Conservation (phyloP, 257 asterid genomes). For the Capsicum baccatum region DNA sequence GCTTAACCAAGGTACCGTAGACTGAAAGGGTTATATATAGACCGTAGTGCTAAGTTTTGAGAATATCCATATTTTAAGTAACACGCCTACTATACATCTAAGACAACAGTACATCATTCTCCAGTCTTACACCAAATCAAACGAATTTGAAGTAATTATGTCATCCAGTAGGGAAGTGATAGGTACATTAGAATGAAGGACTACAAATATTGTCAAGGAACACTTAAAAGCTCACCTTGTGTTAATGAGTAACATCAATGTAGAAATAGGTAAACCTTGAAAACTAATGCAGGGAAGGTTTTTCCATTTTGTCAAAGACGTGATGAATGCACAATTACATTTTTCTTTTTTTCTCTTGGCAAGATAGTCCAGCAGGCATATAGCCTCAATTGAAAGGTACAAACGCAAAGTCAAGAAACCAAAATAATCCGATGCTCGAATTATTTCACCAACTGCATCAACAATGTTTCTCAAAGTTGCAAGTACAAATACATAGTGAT, state of each 20-base stretch:
- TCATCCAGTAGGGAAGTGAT: neutral
- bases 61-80: neutral
- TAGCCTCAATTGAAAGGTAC: neutral
- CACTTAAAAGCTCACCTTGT: neutral
- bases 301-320: neutral
- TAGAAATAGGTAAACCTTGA: neutral
- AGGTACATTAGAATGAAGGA: neutral
- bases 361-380: neutral
- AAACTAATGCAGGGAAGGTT: neutral
- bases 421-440: neutral
- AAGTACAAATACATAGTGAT: neutral
- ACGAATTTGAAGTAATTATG: neutral
- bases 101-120: neutral
- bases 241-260: constrained; percentile 17
- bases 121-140: constrained; percentile 4
- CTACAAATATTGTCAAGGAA: neutral
- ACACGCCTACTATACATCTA: neutral
- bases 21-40: too few species aligned
- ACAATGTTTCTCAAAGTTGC: neutral
- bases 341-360: neutral
- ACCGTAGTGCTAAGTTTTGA: neutral
- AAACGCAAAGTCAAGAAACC: neutral
- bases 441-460: constrained; percentile 18
- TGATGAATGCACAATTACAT: neutral
- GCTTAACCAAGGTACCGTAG: neutral